These are phyloP conservation scores for Fusarium anguioides DNA, from an alignment of 2,329 filamentous ascomycete species.

Conservation along the genomic window DNA sequence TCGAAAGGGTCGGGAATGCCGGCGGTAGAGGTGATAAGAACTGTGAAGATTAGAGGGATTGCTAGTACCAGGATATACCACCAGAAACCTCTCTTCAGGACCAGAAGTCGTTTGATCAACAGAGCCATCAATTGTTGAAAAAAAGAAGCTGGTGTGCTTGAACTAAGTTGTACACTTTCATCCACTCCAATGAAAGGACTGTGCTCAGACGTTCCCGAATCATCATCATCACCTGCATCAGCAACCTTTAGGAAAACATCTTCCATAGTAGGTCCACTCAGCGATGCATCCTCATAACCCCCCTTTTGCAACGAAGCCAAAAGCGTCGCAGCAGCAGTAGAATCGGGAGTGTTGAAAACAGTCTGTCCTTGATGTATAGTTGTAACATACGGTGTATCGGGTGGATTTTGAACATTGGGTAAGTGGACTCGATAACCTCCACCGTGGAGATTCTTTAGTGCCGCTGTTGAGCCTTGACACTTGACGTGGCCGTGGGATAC, in stretches of 20 bases:
- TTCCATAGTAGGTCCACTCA: conserved; percentile 21
- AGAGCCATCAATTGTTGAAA: not conserved
- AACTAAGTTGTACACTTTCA: not conserved
- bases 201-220: not conserved
- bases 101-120: not conserved
- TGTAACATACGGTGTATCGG: not conserved
- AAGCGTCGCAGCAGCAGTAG: conserved; percentile 3
- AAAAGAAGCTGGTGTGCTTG: not conserved
- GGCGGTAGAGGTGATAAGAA: not conserved
- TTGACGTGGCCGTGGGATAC: conserved; percentile 15
- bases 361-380: conserved; percentile 9
- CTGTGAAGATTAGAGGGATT: not conserved
- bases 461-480: conserved; percentile 7
- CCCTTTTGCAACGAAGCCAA: not conserved
- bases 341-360: not conserved
- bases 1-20: not conserved
- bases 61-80: not conserved
- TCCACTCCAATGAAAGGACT: not conserved
- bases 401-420: not conserved
- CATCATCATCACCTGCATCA: not conserved
- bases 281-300: not conserved
- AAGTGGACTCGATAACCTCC: conserved; percentile 1
- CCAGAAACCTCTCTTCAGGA: not conserved
- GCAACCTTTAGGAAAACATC: conserved; percentile 23
- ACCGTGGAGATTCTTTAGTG: conserved; percentile 6